These are phyloP conservation scores for Cairneyella variabilis DNA, from an alignment of 495 filamentous ascomycete genomes.

Conservation along the genomic window DNA sequence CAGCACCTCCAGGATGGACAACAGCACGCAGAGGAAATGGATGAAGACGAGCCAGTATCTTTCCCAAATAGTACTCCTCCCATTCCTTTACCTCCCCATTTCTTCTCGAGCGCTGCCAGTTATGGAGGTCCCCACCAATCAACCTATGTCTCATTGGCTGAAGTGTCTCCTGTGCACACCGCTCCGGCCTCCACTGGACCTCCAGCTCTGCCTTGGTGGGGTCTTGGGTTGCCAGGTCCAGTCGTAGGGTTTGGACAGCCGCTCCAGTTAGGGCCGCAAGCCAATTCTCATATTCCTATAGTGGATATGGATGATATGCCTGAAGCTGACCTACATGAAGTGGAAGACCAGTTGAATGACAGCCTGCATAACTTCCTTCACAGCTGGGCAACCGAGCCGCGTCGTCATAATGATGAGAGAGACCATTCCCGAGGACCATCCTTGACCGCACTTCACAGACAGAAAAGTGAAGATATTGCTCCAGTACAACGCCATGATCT, in stretches of 20 bases:
- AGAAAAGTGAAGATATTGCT: not conserved
- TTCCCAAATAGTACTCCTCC: conserved; percentile 20
- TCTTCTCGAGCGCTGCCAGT: not conserved
- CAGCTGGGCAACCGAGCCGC: conserved; percentile 10
- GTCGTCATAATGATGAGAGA: not conserved
- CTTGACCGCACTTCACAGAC: conserved; percentile 8
- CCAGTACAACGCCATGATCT: conserved; percentile 34
- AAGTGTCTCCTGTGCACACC: not conserved
- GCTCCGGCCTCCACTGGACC: not conserved
- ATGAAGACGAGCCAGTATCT: conserved; percentile 5
- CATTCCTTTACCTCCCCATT: conserved; percentile 12
- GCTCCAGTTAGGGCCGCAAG: not conserved
- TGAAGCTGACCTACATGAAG: conserved; percentile 23
- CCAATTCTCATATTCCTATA: not conserved
- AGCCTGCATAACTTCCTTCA: conserved; percentile 22
- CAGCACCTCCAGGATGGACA: conserved; percentile 27
- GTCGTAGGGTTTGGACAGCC: too few species aligned
- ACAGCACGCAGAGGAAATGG: conserved; percentile 5
- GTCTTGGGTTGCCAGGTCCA: too few species aligned
- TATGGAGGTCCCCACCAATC: not conserved
- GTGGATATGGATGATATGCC: not conserved
- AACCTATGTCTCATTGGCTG: conserved; percentile 12
- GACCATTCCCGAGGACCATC: not conserved
- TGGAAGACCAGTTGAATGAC: conserved; percentile 24
- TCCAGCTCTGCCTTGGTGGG: conserved; percentile 5